Conservation (phyloP, 164 flowering plant species). For the Saururus chinensis region DNA sequence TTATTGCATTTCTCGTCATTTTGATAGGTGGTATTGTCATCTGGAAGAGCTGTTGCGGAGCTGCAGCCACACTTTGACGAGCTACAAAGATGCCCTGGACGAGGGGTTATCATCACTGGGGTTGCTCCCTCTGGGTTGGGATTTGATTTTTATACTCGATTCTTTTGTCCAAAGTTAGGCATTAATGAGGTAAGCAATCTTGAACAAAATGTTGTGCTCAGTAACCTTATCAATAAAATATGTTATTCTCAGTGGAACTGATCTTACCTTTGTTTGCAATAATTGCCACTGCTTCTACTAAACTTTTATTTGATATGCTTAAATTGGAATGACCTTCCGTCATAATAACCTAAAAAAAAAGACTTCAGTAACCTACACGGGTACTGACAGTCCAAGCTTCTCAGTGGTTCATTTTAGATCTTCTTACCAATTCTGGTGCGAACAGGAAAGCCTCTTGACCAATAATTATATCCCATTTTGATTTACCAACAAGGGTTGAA, state of each 20-base stretch:
- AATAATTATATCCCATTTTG: no score
- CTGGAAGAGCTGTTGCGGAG: constrained; percentile 17
- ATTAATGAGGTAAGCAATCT: constrained; percentile 23
- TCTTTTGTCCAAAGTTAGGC: constrained; percentile 29
- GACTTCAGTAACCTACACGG: neutral
- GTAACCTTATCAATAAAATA: neutral
- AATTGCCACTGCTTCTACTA: neutral
- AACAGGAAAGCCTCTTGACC: neutral
- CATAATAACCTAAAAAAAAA: no score
- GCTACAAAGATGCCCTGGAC: constrained; percentile 20
- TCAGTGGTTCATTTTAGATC: neutral
- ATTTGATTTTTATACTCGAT: constrained; percentile 29
- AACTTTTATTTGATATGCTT: neutral
- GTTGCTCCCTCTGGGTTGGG: constrained; percentile 23
- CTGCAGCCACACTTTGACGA: constrained; percentile 26
- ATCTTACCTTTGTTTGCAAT: neutral
- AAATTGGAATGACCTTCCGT: neutral
- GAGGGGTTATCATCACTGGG: constrained; percentile 25
- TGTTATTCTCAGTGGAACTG: no score
- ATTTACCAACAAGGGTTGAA: neutral
- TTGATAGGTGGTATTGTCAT: constrained; percentile 25
- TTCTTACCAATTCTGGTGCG: neutral
- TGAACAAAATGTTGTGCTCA: neutral
- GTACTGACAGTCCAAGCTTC: neutral
- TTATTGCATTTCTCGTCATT: neutral